Conservation (phyloP, 2,329 filamentous ascomycete species). For the Didymosphaeria variabile region DNA sequence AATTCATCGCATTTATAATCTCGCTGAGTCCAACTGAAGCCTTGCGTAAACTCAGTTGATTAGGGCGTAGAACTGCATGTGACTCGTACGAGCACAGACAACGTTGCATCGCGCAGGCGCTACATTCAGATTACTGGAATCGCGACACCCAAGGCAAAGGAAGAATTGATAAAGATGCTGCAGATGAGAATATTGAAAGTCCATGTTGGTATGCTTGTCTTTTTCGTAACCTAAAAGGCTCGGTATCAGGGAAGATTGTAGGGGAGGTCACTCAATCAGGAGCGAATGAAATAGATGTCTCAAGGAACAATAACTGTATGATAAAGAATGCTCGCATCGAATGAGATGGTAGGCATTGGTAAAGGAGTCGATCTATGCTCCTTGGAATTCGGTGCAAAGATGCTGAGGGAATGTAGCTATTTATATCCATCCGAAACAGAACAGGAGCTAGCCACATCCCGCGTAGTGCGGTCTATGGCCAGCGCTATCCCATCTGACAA, state of each 20-base stretch:
- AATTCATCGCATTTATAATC: too few relatives aligned
- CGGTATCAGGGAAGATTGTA: background rate
- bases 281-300: background rate
- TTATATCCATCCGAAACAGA: background rate
- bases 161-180: background rate
- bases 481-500: background rate
- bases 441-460: background rate
- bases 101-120: too few relatives aligned
- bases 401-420: background rate
- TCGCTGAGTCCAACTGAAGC: too few relatives aligned
- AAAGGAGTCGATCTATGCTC: too few relatives aligned
- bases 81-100: too few relatives aligned
- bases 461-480: background rate
- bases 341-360: too few relatives aligned
- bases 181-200: background rate
- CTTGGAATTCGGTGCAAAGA: too few relatives aligned
- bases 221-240: background rate
- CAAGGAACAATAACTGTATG: background rate
- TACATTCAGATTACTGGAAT: background rate
- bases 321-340: too few relatives aligned
- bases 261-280: background rate
- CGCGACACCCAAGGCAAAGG: background rate
- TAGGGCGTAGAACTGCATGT: too few relatives aligned
- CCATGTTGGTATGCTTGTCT: background rate
- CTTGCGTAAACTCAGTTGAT: too few relatives aligned